Percentiles rank a stretch among this genome's conserved stretches.
Evolutionary conservation across 2,329 filamentous ascomycete genomes (phyloP).

Genomic region (Seiridium cupressi): DNA sequence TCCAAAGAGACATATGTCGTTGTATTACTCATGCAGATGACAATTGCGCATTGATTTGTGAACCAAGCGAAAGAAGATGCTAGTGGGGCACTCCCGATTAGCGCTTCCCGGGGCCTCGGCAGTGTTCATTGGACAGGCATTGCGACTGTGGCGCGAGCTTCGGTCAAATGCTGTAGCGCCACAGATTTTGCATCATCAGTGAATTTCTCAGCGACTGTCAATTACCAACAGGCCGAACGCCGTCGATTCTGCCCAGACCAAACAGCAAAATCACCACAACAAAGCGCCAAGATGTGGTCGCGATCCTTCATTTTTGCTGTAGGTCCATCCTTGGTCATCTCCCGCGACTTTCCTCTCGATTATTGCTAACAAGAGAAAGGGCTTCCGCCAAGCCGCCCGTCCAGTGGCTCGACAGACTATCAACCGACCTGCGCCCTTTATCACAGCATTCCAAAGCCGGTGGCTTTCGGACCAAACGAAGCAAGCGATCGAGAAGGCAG

Average conservation of each 20-base stretch:
- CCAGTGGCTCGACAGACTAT: slow-evolving; percentile 22
- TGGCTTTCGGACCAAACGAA: slow-evolving; percentile 78
- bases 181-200: slow-evolving; percentile 6
- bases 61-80: no score
- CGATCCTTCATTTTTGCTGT: slow-evolving; percentile 6
- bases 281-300: slow-evolving; percentile 7
- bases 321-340: background rate
- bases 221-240: background rate
- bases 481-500: slow-evolving; percentile 85
- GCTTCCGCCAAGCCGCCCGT: slow-evolving; percentile 43
- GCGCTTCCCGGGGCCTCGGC: background rate
- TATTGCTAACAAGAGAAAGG: slow-evolving; percentile 24
- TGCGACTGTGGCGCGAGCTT: slow-evolving; percentile 2
- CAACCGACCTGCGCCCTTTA: slow-evolving; percentile 24
- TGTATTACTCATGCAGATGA: no score
- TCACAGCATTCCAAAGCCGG: slow-evolving; percentile 47
- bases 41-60: background rate
- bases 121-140: background rate
- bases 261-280: background rate
- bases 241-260: background rate
- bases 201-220: slow-evolving; percentile 1
- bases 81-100: no score
- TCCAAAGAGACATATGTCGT: no score
- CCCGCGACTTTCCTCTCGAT: background rate
- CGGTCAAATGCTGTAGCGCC: background rate